Percentiles rank a stretch among this genome's conserved stretches.
Conservation (phyloP, 768 basidiomycete genomes). For the Tricholoma sp. region DNA sequence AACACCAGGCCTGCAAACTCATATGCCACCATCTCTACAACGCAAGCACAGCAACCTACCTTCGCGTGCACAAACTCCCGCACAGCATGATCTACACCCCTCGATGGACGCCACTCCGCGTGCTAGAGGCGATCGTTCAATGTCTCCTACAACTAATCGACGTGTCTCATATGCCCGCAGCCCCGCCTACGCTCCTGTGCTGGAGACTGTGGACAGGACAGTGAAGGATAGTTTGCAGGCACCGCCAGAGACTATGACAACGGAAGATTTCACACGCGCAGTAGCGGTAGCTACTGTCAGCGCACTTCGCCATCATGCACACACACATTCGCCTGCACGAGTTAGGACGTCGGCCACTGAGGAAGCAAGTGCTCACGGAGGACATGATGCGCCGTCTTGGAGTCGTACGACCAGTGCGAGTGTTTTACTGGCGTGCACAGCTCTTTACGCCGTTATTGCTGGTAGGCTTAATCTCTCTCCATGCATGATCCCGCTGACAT, state of each 20-base stretch:
- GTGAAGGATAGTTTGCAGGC: slow-evolving; percentile 59
- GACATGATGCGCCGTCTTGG: slow-evolving; percentile 97
- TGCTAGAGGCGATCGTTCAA: slow-evolving; percentile 9
- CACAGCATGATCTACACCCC: slow-evolving; percentile 11
- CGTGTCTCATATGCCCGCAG: slow-evolving; percentile 54
- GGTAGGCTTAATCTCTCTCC: slow-evolving; percentile 44
- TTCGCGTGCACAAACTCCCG: slow-evolving; percentile 19
- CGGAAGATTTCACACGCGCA: slow-evolving; percentile 89
- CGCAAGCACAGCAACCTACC: slow-evolving; percentile 38
- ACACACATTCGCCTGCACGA: slow-evolving; percentile 42
- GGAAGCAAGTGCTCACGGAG: slow-evolving; percentile 54
- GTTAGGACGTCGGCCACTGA: slow-evolving; percentile 35
- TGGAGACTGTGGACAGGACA: slow-evolving; percentile 76
- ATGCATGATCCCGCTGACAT: not conserved
- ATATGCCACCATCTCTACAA: slow-evolving; percentile 28
- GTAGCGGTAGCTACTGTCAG: slow-evolving; percentile 93
- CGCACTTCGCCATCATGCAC: slow-evolving; percentile 77
- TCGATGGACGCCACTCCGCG: slow-evolving; percentile 7
- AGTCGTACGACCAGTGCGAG: slow-evolving; percentile 86
- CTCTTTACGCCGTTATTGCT: slow-evolving; percentile 91
- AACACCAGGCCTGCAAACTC: slow-evolving; percentile 14
- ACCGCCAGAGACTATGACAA: slow-evolving; percentile 66
- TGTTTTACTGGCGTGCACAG: slow-evolving; percentile 85
- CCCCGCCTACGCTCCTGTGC: slow-evolving; percentile 50
- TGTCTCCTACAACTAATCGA: slow-evolving; percentile 40